Base-by-base conservation (phyloP, 306 rosid species). In the Abrus pulchellus region DNA sequence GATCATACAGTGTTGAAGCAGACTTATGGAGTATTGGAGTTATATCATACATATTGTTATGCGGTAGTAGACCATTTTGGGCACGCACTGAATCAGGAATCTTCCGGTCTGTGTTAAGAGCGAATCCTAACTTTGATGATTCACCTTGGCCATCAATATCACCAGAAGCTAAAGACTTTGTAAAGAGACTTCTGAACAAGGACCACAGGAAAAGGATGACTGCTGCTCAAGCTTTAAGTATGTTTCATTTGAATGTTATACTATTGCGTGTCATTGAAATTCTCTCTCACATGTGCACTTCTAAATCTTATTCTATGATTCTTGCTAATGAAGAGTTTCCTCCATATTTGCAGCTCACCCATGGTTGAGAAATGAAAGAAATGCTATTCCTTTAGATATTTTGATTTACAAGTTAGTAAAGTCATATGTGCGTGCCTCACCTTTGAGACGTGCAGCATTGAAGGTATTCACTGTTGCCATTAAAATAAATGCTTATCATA, bases 11-110 rank as follows among this genome's bases (percentile, higher is more conserved):
- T 76, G 81, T 88, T 66, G 99, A 95, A 85, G 99, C 88, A 82
- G 99, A 95, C 86, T 80, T 93, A 75, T 95, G 99, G 99, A 95
- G 99, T 81, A 86, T 93, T 57, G 99, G 99, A 48, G 99, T 95
- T 80, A 90, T 95, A 85, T 89, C 98, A 2, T 95, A 95, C 79
- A 95, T 95, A 80, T 84, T 95, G 81, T 82, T 95, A 44, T 95
- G 99, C 49, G 99, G 99, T 69, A 89, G 99, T 80, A 85, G 99
- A 86, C 99, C 99, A 41, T 95, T 95, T 83, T 93, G 96, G 94
- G 99, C 98, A 66, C 92, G 99, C 44, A 90, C 99, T 44, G 99
- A 95, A 85, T 95, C 99, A 12, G 99, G 99, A 79, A 95, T 95
- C 61, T 95, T 95, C 57, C 99, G 99, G 20, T 93, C 98, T 7